These are phyloP conservation scores for Eutypa lata DNA, from an alignment of 2,329 filamentous ascomycete species.

Conservation along the genomic window DNA sequence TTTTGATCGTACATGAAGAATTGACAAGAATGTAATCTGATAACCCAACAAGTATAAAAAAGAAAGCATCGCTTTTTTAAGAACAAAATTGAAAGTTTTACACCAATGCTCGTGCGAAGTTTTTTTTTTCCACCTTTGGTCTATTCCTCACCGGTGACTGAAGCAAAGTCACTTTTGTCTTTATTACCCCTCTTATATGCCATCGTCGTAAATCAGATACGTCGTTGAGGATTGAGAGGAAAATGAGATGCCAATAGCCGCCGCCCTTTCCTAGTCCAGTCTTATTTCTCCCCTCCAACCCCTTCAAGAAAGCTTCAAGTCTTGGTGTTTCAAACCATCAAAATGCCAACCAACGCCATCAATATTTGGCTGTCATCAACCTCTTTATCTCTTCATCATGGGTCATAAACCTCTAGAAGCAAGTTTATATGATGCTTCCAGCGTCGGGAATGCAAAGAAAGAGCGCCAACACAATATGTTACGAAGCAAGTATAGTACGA, in stretches of 20 bases:
- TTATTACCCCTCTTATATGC: conserved; percentile 27
- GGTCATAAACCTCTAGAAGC: conserved; percentile 8
- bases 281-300: conserved; percentile 6
- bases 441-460: conserved; percentile 13
- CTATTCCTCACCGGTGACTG: conserved; percentile 27
- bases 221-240: conserved; percentile 17
- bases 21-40: conserved; percentile 6
- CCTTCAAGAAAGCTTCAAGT: conserved; percentile 17
- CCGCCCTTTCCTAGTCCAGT: conserved; percentile 13
- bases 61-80: conserved; percentile 17
- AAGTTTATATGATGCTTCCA: background rate
- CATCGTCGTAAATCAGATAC: conserved; percentile 28
- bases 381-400: conserved; percentile 21
- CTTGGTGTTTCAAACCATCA: conserved; percentile 20
- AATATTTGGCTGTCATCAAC: conserved; percentile 18
- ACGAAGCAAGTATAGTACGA: conserved; percentile 27
- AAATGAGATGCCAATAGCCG: conserved; percentile 10
- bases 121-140: conserved; percentile 14
- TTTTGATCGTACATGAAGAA: conserved; percentile 19
- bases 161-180: conserved; percentile 28
- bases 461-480: conserved; percentile 12
- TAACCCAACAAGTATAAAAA: conserved; percentile 14
- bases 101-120: conserved; percentile 26
- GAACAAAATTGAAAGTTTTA: conserved; percentile 21
- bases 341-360: conserved; percentile 20